Base-by-base conservation (phyloP, 1,284 basidiomycete genomes). In the Paramarasmius palmivorus region DNA sequence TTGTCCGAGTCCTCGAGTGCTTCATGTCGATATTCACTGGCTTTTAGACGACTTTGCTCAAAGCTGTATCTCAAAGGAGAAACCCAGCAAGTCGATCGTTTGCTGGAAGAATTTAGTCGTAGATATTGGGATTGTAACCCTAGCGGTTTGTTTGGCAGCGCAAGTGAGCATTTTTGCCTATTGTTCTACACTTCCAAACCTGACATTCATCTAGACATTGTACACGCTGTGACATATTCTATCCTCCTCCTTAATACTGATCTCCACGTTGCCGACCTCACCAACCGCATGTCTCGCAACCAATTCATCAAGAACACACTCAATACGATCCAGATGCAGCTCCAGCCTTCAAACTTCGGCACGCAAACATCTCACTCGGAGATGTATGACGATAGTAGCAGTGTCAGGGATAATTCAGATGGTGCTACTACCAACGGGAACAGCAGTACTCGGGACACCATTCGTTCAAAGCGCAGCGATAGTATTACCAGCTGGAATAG, bases 61-160 rank as follows among this genome's bases (percentile, higher is more conserved):
- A 97, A 96, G 68, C 80, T 99, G 3, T 97, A 85, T 68, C 81
- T 99, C 55, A 95, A 94, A 67, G 96, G 89, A 1, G 96, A 99
- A 73, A 97, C 96, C 0, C 97, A 99, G 67, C 95, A 98, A 72
- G 89, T 99, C 36, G 97, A 99, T 70, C 87, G 96, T 39, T 97
- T 99, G 61, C 78, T 99, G 17, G 92, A 92, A 60, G 89, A 89
- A 57, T 98, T 99, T 64, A 92, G 90, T 58, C 77, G 85, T 42
- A 82, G 93, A 7, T 99, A 92, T 71, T 95, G 87, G 82, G 88
- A 94, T 49, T 95, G 93, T 68, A 98, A 99, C 67, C 88, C 91
- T 0, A 75, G 74, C 2, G 82, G 84, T 22, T 65, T 93, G 6
- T 95, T 91, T 68, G 92, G 92, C 26, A 92, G 85, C 59, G 78